Evolutionary conservation across 176 grass and related monocot genomes (phyloP).

Genomic region (Dendrocalamus sinicus): DNA sequence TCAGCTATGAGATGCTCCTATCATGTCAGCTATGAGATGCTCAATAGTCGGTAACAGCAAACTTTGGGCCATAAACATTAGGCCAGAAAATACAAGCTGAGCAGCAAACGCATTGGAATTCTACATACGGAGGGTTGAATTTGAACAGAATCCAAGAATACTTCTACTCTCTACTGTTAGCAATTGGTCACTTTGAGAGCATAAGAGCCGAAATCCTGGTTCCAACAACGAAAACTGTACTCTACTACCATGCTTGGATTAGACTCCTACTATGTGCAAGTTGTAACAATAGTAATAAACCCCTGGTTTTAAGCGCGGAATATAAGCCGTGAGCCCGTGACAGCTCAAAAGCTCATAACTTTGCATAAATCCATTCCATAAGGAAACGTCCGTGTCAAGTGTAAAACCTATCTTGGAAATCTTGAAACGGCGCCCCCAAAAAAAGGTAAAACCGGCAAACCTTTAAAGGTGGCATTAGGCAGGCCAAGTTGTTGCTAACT

Average conservation of each 20-base stretch:
- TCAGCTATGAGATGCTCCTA: background rate
- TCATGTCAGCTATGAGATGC: background rate
- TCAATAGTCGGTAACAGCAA: background rate
- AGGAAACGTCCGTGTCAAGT: conserved; percentile 38
- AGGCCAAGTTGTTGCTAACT: conserved; percentile 19
- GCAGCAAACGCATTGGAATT: background rate
- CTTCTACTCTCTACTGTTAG: background rate
- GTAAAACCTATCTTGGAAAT: conserved; percentile 25
- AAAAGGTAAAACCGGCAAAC: conserved; percentile 17
- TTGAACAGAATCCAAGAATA: background rate
- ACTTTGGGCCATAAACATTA: conserved; percentile 13
- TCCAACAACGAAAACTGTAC: conserved; percentile 17
- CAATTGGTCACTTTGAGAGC: background rate
- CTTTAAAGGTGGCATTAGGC: conserved; percentile 34
- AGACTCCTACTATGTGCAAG: background rate
- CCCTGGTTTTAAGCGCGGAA: conserved; percentile 1
- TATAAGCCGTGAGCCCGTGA: conserved; percentile 15
- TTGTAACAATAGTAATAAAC: background rate
- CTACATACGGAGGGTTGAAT: background rate
- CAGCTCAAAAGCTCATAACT: conserved; percentile 28
- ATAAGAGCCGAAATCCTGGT: background rate
- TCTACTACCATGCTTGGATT: background rate
- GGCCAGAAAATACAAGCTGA: background rate
- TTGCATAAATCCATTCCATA: conserved; percentile 34
- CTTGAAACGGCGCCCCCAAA: background rate